Evolutionary conservation across 1,284 basidiomycete genomes (phyloP).

Genomic region (Exobasidium rhododendri): DNA sequence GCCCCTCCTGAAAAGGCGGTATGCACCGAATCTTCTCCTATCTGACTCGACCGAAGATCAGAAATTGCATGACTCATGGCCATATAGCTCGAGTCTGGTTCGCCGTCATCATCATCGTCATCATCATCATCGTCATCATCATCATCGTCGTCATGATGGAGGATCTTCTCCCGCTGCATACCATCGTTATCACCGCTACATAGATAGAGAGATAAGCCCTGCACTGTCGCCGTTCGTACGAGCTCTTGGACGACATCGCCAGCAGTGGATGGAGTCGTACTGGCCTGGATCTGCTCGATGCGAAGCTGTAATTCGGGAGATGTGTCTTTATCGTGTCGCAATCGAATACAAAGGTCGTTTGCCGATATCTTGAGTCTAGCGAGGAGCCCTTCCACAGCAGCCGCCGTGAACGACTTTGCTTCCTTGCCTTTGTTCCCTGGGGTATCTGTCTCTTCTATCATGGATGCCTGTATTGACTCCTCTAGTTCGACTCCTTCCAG

Average conservation of each 20-base stretch:
- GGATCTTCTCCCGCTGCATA: no score
- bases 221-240: not conserved
- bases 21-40: not conserved
- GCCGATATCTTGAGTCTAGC: conserved; percentile 29
- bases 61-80: conserved; percentile 17
- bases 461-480: conserved; percentile 32
- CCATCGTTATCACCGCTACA: not conserved
- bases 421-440: not conserved
- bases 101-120: conserved; percentile 4
- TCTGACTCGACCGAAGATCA: conserved; percentile 15
- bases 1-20: not conserved
- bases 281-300: not conserved
- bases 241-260: not conserved
- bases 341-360: not conserved
- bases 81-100: conserved; percentile 11
- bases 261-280: not conserved
- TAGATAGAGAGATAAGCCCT: not conserved
- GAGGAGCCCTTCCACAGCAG: conserved; percentile 35
- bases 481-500: conserved; percentile 34
- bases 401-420: conserved; percentile 19
- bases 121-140: not conserved
- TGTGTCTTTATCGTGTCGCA: not conserved
- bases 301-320: conserved; percentile 2
- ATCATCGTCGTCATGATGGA: no score
- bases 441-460: conserved; percentile 13